Evolutionary conservation across 1,139 yeast genomes (phyloP), one percentile per base, ranked within the genome.

Genomic region (Pichiaceae sp.): DNA sequence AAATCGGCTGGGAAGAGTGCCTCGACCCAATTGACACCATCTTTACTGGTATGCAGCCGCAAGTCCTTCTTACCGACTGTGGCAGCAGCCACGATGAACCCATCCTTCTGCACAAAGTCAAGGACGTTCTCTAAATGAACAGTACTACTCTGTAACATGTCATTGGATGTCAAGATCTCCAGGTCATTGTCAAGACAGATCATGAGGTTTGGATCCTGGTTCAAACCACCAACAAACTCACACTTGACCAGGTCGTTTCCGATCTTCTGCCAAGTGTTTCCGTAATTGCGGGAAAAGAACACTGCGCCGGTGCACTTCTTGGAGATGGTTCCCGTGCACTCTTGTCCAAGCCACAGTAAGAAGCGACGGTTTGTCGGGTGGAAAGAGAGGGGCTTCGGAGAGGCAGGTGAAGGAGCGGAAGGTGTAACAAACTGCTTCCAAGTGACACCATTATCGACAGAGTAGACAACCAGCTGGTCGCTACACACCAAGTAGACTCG

Each of bases 1-100:
- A 82, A 66, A 51, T 82, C 77, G 25, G 69, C 65, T 1, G 98
- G 98, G 58, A 87, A 81, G 38, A 71, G 67, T 0, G 94, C 94
- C 39, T 72, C 78, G 0, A 95, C 93, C 65, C 79, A 91, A 1
- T 64, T 68, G 4, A 48, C 46, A 12, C 97, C 98, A 59, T 91
- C 95, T 28, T 76, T 70, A 1, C 96, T 78, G 0, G 86, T 89
- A 49, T 67, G 70, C 0, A 94, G 86, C 38, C 68, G 67, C 41
- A 87, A 63, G 1, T 75, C 59, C 20, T 53, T 52, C 23, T 56
- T 57, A 14, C 60, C 62, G 8, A 59, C 56, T 17, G 78, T 64
- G 2, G 68, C 62, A 0, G 96, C 96, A 33, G 80, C 84, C 29
- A 89, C 74, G 23, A 83, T 66, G 52, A 71, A 91, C 28, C 73